Base-by-base conservation (phyloP, 2,329 filamentous ascomycete species). In the Penicillium nordicum region DNA sequence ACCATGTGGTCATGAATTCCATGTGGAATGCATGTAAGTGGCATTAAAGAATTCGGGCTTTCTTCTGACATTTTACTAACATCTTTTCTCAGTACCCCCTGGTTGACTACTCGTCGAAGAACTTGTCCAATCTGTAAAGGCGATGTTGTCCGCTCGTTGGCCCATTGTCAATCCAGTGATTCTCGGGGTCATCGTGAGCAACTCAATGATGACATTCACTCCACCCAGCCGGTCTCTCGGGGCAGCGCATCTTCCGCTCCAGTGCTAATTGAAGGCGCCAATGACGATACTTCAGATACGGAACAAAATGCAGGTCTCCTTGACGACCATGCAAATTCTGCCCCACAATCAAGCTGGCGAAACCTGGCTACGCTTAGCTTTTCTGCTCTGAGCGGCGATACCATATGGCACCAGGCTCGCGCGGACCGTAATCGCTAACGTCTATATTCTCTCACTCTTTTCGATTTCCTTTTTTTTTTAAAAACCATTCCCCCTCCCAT, bases 101-200 rank as follows among this genome's bases (percentile, higher is more conserved):
- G 94, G 94, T 80, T 99, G 50, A 97, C 93, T 0, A 97, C 92
- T 16, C 87, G 93, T 47, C 88, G 94, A 61, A 88, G 94, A 61
- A 99, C 94, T n/a, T 99, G 94, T 68, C 94, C 94, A 0, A 97
- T 99, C 58, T 99, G 94, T 79, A 99, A 99, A 78, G 92, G 92
- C 47, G 94, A 99, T 70, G 94, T 99, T 36, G 93, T 99, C 16
- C 74, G 78, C 42, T 79, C 78, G 1, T 69, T 91, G 61, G 82
- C 85, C 18, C 80, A 78, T 32, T 63, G 60, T n/a, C 63, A 66
- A 21, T 42, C 61, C 16, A 47, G 56, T 30, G 66, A 66, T 41
- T 34, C 57, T n/a, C 62, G 47, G 42, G 57, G 63, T 32, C 64
- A 74, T 29, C 69, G 74, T 32, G 75, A 79, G 42, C 69, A 75